Conservation (phyloP, 2,329 filamentous ascomycete genomes). For the Apiospora phragmitis region DNA sequence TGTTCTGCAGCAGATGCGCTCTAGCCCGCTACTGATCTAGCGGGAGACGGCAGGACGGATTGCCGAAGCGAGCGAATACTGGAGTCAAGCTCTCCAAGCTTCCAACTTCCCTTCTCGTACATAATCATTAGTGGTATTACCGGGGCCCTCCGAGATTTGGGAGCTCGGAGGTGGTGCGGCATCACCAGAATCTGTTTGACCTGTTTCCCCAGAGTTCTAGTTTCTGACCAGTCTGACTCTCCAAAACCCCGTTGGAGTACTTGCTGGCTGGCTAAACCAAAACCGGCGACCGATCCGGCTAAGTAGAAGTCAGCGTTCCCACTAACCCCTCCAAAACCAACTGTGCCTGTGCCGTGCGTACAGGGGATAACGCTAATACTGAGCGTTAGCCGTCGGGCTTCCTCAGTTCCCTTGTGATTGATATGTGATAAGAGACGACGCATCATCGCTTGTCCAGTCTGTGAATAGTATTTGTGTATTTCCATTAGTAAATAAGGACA, state of each 20-base stretch:
- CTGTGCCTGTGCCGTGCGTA: too few species aligned
- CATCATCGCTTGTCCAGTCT: not conserved
- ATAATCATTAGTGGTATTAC: not conserved
- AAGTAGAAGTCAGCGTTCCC: not conserved
- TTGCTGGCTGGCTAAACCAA: not conserved
- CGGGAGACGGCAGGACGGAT: not conserved
- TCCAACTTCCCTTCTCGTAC: not conserved
- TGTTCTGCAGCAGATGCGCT: not conserved
- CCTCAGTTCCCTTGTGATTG: not conserved
- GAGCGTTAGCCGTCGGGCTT: constrained; percentile 1
- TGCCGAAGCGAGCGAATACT: not conserved
- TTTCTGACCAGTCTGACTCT: not conserved
- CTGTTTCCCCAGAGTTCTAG: not conserved
- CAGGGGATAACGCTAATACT: not conserved
- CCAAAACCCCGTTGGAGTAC: not conserved
- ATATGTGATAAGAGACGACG: constrained; percentile 5
- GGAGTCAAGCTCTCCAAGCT: not conserved
- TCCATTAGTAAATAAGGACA: not conserved
- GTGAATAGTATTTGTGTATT: not conserved
- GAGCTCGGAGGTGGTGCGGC: not conserved
- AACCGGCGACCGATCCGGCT: not conserved
- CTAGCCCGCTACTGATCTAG: not conserved
- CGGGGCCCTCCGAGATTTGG: not conserved
- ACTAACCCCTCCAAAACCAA: not conserved
- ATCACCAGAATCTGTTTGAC: too few species aligned